phyloP scores from a whole-genome alignment of 2,329 filamentous ascomycete species.

The Colletotrichum cordylinicola region DNA sequence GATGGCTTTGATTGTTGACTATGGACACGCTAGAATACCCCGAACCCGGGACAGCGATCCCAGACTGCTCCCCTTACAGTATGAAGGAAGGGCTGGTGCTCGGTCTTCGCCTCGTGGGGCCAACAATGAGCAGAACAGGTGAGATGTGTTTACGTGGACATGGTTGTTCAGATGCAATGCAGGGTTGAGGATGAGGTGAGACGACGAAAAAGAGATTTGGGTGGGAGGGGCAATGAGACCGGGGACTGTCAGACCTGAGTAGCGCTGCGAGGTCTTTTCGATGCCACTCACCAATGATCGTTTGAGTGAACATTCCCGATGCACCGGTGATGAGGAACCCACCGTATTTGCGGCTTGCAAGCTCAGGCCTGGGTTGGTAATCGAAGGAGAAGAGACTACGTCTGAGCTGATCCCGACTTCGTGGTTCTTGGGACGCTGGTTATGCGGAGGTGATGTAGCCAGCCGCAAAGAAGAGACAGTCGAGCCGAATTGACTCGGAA shows the following conservation, averaged over 20 bases:
- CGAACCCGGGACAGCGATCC: not conserved
- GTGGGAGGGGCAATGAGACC: not conserved
- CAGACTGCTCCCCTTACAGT: not conserved
- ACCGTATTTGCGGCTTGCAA: not conserved
- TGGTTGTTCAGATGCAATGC: conserved; percentile 2
- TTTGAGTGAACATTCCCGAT: not conserved
- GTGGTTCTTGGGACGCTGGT: not conserved
- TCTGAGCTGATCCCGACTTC: not conserved
- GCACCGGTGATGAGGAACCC: not conserved
- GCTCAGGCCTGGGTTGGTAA: not conserved
- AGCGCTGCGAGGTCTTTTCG: not conserved
- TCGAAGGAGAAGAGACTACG: not conserved
- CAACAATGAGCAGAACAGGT: not conserved
- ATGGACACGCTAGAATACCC: not conserved
- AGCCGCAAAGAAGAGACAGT: not conserved
- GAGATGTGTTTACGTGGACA: not conserved
- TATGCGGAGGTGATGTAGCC: not conserved
- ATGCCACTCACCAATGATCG: not conserved
- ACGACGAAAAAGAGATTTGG: conserved; percentile 7
- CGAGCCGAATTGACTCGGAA: not conserved
- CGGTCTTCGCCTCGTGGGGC: not conserved
- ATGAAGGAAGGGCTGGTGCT: not conserved
- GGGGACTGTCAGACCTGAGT: not conserved
- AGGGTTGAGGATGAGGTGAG: conserved; percentile 22
- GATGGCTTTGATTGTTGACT: not conserved